Base-by-base conservation (phyloP, 1,284 basidiomycete species). In the Ceratobasidium sp. region DNA sequence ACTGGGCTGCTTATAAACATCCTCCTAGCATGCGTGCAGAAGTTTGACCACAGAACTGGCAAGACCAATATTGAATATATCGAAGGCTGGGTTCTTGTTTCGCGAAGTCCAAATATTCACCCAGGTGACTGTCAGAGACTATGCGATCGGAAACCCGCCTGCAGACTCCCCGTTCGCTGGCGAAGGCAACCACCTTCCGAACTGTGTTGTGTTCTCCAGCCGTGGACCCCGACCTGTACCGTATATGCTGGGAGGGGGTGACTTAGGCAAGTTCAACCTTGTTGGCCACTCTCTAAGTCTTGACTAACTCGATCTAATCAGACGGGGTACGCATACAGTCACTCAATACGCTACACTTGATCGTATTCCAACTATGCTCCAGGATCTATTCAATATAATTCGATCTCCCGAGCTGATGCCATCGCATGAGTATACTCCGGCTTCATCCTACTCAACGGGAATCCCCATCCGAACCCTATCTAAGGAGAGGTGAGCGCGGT, bases 371-470 rank as follows among this genome's bases (percentile, higher is more conserved):
- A 56, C 59, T 40, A 20, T 42, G 3, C 17, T 13, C 2, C 38
- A 78, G 52, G 80, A 81, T 61, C 26, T 79, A n/a, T 81, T 78
- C 64, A 79, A 80, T 44, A 26, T 81, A 7, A 80, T 81, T 23
- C 46, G 33, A 23, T 10, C 71, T 54, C 17, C 48, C 7, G 77
- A 74, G 17, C 62, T 79, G n/a, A 80, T 79, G 54, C 78, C 78
- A 17, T 67, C 52, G 38, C 56, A 71, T 44, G 56, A 33, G 44
- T 79, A 64, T 42, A 57, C 33, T 26, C 78, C 77, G 20, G 80
- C 77, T 17, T n/a, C 46, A n/a, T 80, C 78, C 67, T 57, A 70
- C 6, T 2, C 57, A 17, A 57, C 64, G 1, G 42, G n/a, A n/a
- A n/a, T n/a, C n/a, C n/a, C 7, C 2, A 28, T 71, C 40, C 64